Evolutionary conservation across 2,329 filamentous ascomycete genomes (phyloP), one percentile per base, ranked within the genome.

Genomic region (Stachybotrys elegans): DNA sequence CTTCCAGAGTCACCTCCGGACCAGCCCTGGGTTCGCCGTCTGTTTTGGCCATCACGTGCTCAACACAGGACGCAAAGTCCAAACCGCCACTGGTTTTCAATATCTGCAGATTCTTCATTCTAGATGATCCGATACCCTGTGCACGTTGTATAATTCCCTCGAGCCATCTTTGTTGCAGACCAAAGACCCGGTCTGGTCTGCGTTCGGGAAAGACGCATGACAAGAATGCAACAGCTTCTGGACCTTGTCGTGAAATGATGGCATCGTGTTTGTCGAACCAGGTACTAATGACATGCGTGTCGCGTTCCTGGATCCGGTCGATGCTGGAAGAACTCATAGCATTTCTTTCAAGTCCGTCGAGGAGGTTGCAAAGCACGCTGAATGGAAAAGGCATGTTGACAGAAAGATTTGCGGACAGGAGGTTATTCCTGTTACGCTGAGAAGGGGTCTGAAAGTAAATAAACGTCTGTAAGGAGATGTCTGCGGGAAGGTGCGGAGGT

Each of bases 141-240:
- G 76, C 76, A 34, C 79, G 75, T 8, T 72, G 74, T n/a, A 92
- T 71, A 19, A 85, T 74, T 36, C 72, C 75, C 39, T 79, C 74
- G 1, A 93, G 68, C 0, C 67, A 70, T 9, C 63, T 60, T 7
- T 76, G 68, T 56, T 84, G 76, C 2, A 91, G 65, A 19, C 71
- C 72, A 58, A 88, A 91, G 3, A 88, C 83, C 27, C 86, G 76
- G 57, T 91, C 86, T 3, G 78, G 81, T 40, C 86, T 73, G 48
- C 72, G 78, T 52, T 87, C 80, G 0, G 87, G 86, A 1, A 91
- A 75, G 1, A 93, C 64, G 12, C 81, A 79, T 2, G 83, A 88
- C 1, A 91, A 69, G 2, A 92, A 66, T 4, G 84, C 81, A 3
- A 76, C 66, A 21, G 38, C 43, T 42, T 41, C 38, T 45, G 22